These are phyloP conservation scores for Neoboletus subvelutipes DNA, from an alignment of 768 basidiomycete genomes.

Conservation along the genomic window DNA sequence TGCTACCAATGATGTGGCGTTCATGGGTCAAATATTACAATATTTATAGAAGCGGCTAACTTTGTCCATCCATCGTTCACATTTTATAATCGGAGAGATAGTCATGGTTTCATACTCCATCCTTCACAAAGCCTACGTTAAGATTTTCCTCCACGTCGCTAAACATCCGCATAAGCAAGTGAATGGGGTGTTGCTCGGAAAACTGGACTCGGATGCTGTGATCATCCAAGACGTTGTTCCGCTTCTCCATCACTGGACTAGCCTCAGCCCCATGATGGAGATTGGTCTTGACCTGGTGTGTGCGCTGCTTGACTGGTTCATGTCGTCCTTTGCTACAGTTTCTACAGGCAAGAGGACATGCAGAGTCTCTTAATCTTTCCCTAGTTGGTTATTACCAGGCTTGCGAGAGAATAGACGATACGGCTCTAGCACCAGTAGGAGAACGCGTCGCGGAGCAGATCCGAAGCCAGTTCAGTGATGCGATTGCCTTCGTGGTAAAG, in stretches of 20 bases:
- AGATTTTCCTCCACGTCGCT: conserved; percentile 75
- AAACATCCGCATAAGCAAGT: conserved; percentile 76
- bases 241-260: conserved; percentile 83
- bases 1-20: too few relatives aligned
- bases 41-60: too few relatives aligned
- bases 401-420: conserved; percentile 60
- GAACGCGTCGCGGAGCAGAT: conserved; percentile 62
- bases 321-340: background rate
- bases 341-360: conserved; percentile 57
- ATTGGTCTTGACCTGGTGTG: conserved; percentile 75
- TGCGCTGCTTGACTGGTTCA: conserved; percentile 3
- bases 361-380: conserved; percentile 48
- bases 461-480: conserved; percentile 50
- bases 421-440: conserved; percentile 60
- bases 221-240: conserved; percentile 67
- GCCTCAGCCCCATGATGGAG: conserved; percentile 83
- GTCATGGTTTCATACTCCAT: conserved; percentile 49
- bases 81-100: background rate
- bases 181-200: conserved; percentile 77
- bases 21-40: too few relatives aligned
- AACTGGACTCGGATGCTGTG: conserved; percentile 38
- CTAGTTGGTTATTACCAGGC: conserved; percentile 80
- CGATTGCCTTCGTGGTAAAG: conserved; percentile 71
- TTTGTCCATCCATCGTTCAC: background rate
- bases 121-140: conserved; percentile 63